Evolutionary conservation across 1,139 yeast genomes (phyloP).

Genomic region (Pichia inconspicua): DNA sequence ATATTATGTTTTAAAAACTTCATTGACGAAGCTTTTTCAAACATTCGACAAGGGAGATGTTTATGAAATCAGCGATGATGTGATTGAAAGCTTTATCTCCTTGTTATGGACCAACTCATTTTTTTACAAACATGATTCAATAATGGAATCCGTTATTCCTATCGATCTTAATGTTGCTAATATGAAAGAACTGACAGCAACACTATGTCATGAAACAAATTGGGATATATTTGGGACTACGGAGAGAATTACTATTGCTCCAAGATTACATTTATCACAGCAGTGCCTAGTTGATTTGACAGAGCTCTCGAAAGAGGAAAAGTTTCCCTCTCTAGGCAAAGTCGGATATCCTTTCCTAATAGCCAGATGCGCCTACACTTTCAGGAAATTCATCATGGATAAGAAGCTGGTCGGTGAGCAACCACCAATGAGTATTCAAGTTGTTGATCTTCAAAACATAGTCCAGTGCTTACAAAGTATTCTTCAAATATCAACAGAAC

Average conservation of each 20-base stretch:
- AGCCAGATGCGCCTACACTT: constrained; percentile 42
- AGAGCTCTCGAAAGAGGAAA: constrained; percentile 26
- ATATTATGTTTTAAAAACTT: constrained; percentile 36
- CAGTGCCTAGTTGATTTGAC: constrained; percentile 43
- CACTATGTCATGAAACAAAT: constrained; percentile 29
- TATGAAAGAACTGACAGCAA: constrained; percentile 1
- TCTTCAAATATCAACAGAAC: neutral
- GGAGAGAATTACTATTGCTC: constrained; percentile 29
- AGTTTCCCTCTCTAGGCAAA: constrained; percentile 19
- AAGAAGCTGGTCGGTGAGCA: constrained; percentile 40
- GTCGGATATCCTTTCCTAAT: constrained; percentile 34
- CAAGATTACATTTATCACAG: constrained; percentile 37
- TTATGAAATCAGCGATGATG: constrained; percentile 8
- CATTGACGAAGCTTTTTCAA: constrained; percentile 36
- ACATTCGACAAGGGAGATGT: constrained; percentile 13
- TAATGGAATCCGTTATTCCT: constrained; percentile 26
- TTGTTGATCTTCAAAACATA: constrained; percentile 36
- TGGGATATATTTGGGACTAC: constrained; percentile 44
- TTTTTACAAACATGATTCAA: constrained; percentile 41
- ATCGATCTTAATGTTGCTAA: constrained; percentile 18
- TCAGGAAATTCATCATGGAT: constrained; percentile 47
- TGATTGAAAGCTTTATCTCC: constrained; percentile 38
- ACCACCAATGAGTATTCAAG: constrained; percentile 49
- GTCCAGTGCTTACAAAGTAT: constrained; percentile 24
- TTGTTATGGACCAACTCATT: constrained; percentile 43